A percentile compares a stretch with the other conserved stretches of the same genome.
phyloP scores from a whole-genome alignment of 179 eudicot species.

The Spinacia oleracea region DNA sequence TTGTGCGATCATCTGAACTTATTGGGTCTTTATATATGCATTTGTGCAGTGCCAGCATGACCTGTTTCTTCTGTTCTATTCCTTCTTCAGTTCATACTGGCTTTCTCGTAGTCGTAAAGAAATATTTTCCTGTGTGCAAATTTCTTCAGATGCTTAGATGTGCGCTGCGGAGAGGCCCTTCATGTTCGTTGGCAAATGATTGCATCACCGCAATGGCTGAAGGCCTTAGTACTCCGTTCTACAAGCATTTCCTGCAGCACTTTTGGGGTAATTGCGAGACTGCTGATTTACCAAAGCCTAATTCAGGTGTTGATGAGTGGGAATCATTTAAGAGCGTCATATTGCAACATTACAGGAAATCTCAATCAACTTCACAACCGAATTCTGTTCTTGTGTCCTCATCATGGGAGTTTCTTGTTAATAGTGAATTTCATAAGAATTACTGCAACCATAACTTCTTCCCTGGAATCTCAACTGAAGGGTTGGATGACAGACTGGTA shows the following conservation, averaged over 20 bases:
- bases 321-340: conserved; percentile 58
- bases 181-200: conserved; percentile 82
- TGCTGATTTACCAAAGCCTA: conserved; percentile 43
- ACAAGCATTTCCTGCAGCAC: conserved; percentile 64
- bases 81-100: conserved; percentile 1
- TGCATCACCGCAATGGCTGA: conserved; percentile 84
- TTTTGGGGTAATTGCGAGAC: conserved; percentile 74
- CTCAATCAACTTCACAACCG: conserved; percentile 24
- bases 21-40: conserved; percentile 4
- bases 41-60: conserved; percentile 2
- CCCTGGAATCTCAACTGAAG: conserved; percentile 34
- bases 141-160: conserved; percentile 70
- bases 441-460: conserved; percentile 42
- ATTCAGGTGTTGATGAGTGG: conserved; percentile 75
- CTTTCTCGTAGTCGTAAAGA: neutral
- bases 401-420: conserved; percentile 83
- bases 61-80: neutral
- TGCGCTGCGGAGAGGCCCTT: conserved; percentile 72
- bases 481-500: conserved; percentile 32
- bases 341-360: conserved; percentile 48
- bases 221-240: conserved; percentile 64
- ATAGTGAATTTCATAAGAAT: conserved; percentile 68
- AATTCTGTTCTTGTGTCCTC: conserved; percentile 42
- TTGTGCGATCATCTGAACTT: neutral
- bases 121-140: neutral